Percentiles rank a stretch among this genome's conserved stretches.
phyloP scores from a whole-genome alignment of 129 eudicot genomes.

The Smallanthus sonchifolius region DNA sequence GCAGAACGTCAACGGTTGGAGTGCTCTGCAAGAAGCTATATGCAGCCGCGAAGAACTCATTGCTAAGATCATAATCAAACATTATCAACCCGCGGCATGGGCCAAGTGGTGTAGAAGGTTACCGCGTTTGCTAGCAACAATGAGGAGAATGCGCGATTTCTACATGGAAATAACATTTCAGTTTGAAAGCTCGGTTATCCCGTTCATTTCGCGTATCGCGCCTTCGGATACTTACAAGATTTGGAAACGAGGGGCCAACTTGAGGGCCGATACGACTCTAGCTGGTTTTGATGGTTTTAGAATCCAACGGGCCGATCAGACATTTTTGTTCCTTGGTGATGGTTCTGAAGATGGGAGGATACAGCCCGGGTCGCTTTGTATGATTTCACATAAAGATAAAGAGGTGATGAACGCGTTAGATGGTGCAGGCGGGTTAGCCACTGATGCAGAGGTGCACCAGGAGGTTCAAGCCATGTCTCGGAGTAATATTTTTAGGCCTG shows the following conservation, averaged over 20 bases:
- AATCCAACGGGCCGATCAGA: slow-evolving; percentile 48
- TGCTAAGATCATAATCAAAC: slow-evolving; percentile 38
- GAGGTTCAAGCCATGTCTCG: slow-evolving; percentile 51
- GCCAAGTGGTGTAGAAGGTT: slow-evolving; percentile 54
- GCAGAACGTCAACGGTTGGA: slow-evolving; percentile 50
- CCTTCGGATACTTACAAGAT: slow-evolving; percentile 55
- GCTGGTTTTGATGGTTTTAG: slow-evolving; percentile 56
- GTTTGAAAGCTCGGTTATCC: slow-evolving; percentile 50
- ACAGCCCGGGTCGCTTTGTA: slow-evolving; percentile 37
- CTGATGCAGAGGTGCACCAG: slow-evolving; percentile 39
- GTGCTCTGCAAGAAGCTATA: slow-evolving; percentile 51
- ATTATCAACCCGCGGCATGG: slow-evolving; percentile 47
- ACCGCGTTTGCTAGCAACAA: slow-evolving; percentile 37
- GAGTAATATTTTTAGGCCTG: slow-evolving; percentile 41
- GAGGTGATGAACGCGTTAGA: slow-evolving; percentile 49
- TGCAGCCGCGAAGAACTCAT: slow-evolving; percentile 37
- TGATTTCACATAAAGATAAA: slow-evolving; percentile 47
- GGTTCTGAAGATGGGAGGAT: slow-evolving; percentile 47
- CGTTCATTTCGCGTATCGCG: slow-evolving; percentile 47
- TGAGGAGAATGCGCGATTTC: slow-evolving; percentile 50
- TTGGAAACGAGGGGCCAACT: slow-evolving; percentile 47
- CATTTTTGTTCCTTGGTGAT: slow-evolving; percentile 42
- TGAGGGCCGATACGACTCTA: slow-evolving; percentile 52
- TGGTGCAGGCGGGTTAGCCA: slow-evolving; percentile 42
- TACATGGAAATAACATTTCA: slow-evolving; percentile 49